Percentiles rank a stretch among this genome's conserved stretches.
These are phyloP conservation scores for Prunus salicina DNA, from an alignment of 306 rosid genomes.

Conservation along the genomic window DNA sequence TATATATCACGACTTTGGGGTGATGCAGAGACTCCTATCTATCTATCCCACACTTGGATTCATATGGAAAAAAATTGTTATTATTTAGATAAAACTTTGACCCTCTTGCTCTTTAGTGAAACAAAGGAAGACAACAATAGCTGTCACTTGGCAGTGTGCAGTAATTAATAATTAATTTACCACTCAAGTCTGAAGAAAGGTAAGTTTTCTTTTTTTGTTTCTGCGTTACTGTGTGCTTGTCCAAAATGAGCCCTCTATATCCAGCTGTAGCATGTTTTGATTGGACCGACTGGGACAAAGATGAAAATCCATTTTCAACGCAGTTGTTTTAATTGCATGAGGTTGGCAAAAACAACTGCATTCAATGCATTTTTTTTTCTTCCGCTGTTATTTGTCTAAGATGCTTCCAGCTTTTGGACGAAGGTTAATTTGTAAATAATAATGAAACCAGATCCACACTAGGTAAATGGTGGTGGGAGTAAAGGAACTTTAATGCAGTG, in stretches of 20 bases:
- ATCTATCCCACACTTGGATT: background rate
- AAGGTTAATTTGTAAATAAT: no score
- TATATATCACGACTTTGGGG: no score
- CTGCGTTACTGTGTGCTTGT: background rate
- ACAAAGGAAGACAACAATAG: background rate
- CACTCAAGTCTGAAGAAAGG: background rate
- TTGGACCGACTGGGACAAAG: conserved; percentile 21
- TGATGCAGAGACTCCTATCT: background rate
- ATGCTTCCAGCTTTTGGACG: background rate
- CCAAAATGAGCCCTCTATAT: conserved; percentile 8
- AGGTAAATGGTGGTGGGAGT: background rate
- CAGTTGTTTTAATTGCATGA: background rate
- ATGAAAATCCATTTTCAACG: background rate
- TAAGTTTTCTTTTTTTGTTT: background rate
- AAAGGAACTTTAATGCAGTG: background rate
- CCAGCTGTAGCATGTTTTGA: background rate
- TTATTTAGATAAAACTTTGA: background rate
- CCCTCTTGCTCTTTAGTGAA: background rate
- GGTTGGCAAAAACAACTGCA: background rate
- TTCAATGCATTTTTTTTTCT: background rate
- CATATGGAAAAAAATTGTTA: background rate
- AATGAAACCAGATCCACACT: background rate
- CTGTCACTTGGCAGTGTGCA: conserved; percentile 10
- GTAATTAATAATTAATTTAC: background rate
- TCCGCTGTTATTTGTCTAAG: background rate